phyloP scores from a whole-genome alignment of 805 yeast genomes.

The Saccharomycopsis javanensis region DNA sequence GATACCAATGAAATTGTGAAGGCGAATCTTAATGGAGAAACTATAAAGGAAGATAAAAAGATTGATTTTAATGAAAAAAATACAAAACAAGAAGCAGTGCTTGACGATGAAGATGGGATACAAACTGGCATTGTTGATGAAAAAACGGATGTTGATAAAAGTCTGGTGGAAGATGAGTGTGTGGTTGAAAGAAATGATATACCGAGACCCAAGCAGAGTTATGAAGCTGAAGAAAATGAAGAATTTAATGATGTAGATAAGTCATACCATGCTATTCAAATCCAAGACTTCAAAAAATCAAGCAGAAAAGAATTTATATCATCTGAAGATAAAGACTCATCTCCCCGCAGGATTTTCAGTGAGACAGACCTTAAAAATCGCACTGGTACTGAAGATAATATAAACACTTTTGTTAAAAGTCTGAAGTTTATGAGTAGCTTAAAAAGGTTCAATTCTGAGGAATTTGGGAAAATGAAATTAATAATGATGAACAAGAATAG shows the following conservation, averaged over 20 bases:
- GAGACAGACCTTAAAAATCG: background rate
- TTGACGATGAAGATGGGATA: background rate
- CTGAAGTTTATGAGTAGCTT: background rate
- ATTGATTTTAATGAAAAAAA: too few species aligned
- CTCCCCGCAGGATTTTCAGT: background rate
- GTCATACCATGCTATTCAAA: background rate
- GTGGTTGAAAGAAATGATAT: background rate
- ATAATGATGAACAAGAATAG: background rate
- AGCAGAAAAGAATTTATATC: background rate
- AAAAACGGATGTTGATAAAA: too few species aligned
- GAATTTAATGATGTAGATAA: conserved; percentile 14
- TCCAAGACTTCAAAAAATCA: background rate
- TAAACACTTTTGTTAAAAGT: background rate
- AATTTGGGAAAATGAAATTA: background rate
- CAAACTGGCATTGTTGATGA: background rate
- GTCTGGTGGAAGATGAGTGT: too few species aligned
- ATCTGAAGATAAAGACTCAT: background rate
- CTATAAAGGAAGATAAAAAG: conserved; percentile 18
- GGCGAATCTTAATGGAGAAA: conserved; percentile 13
- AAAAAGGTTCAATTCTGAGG: background rate
- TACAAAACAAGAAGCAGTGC: conserved; percentile 5
- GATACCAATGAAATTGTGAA: background rate
- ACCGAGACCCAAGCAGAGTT: background rate
- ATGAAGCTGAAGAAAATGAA: background rate
- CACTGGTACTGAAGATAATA: background rate